Evolutionary conservation across 176 grass and related monocot genomes (phyloP).

Genomic region (Triticum aestivum): DNA sequence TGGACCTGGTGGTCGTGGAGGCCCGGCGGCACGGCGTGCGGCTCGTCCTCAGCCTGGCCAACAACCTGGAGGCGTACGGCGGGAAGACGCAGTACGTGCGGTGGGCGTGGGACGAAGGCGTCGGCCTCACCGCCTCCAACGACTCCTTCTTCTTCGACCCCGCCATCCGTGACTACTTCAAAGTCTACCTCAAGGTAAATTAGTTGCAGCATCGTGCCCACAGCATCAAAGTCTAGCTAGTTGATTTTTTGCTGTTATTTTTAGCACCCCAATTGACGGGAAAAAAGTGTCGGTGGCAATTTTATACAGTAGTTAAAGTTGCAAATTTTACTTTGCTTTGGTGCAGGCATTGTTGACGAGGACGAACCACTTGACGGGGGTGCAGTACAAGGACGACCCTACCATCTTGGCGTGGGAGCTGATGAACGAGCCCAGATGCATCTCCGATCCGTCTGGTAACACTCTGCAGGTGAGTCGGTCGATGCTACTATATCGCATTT

Average conservation of each 20-base stretch:
- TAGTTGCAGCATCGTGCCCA: slow-evolving; percentile 2
- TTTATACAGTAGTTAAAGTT: background rate
- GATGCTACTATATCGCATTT: no score
- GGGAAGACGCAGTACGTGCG: slow-evolving; percentile 95
- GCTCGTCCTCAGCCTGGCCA: slow-evolving; percentile 70
- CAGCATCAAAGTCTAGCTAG: background rate
- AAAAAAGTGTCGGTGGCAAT: slow-evolving; percentile 38
- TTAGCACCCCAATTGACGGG: background rate
- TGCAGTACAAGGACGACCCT: slow-evolving; percentile 90
- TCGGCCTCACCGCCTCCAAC: slow-evolving; percentile 79
- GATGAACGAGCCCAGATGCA: slow-evolving; percentile 96
- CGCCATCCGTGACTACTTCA: slow-evolving; percentile 88
- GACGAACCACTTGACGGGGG: slow-evolving; percentile 85
- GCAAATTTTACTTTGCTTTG: background rate
- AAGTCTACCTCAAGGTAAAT: slow-evolving; percentile 79
- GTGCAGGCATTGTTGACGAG: slow-evolving; percentile 81
- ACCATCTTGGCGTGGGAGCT: slow-evolving; percentile 96
- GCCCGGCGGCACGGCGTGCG: slow-evolving; percentile 65
- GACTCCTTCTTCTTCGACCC: slow-evolving; percentile 97
- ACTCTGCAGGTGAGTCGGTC: slow-evolving; percentile 66
- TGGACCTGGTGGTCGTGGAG: slow-evolving; percentile 81
- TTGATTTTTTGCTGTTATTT: background rate
- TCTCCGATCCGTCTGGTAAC: slow-evolving; percentile 69
- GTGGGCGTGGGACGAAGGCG: slow-evolving; percentile 97
- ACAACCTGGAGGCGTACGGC: slow-evolving; percentile 91